Evolutionary conservation across 768 basidiomycete species (phyloP), one percentile per base, ranked within the genome.

Genomic region (Boletus vermiculosoides): DNA sequence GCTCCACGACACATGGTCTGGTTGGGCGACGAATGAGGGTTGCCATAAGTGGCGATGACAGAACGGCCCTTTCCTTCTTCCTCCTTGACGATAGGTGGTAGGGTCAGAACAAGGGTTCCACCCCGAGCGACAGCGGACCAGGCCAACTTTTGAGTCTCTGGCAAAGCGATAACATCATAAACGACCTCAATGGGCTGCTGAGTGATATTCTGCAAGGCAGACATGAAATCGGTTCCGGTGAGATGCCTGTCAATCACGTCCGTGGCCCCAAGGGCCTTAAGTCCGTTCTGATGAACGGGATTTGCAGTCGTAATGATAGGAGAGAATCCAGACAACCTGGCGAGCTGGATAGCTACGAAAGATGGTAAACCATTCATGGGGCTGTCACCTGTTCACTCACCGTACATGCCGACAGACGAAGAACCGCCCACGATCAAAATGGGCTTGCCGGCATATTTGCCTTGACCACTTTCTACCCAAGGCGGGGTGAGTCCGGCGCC

Each of bases 351-450:
- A 15, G 52, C 78, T 76, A 52, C 39, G 33, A 45, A 42, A 23
- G 7, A 40, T 25, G 31, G 47, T 59, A 28, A 25, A 67, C 55
- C 9, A 22, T 40, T 13, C 37, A 59, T 39, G 22, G 2, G 8
- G 11, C 18, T 25, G 6, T 11, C 3, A 18, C 5, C 2, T 23
- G 28, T 53, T 45, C n/a, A 63, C 72, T 57, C 58, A 78, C 80
- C 72, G 45, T 69, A 77, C 68, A 75, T 76, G n/a, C 81, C 81
- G 0, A 81, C 79, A 20, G 77, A 78, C 12, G 74, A 73, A 6
- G 78, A 66, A 5, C 81, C 81, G n/a, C 81, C 82, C 31, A 80
- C 61, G 54, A 83, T 72, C 47, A 83, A 59, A 18, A 82, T 74
- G 1, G 81, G 75, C 10, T 71, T 71, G 0, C 68, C 76, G 1